Percentiles rank a stretch among this genome's conserved stretches.
phyloP scores from a whole-genome alignment of 148 eudicot species.

The Persicaria tinctoria region DNA sequence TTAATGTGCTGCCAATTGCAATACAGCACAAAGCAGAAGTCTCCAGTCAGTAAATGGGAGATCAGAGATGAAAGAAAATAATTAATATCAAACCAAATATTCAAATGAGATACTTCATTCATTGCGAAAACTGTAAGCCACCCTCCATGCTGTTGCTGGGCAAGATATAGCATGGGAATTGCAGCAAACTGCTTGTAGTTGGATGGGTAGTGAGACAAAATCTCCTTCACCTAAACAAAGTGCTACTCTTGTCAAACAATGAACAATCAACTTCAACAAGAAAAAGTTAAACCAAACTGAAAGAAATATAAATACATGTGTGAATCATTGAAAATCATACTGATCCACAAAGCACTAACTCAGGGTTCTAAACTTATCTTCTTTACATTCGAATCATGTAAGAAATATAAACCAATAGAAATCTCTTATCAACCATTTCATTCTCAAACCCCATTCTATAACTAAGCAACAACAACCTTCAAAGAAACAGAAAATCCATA shows the following conservation, averaged over 20 bases:
- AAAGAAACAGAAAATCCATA: neutral
- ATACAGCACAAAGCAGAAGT: neutral
- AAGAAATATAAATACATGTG: neutral
- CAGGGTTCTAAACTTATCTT: neutral
- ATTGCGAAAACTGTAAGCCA: conserved; percentile 99
- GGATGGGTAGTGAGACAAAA: conserved; percentile 81
- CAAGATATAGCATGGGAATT: conserved; percentile 93
- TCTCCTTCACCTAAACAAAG: conserved; percentile 67
- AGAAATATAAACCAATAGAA: neutral
- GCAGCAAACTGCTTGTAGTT: conserved; percentile 99
- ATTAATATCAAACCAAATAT: neutral
- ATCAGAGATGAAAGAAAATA: neutral
- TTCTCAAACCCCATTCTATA: neutral
- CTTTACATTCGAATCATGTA: neutral
- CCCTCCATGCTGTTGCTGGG: conserved; percentile 97
- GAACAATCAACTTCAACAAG: neutral
- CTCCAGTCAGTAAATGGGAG: neutral
- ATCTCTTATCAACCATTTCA: neutral
- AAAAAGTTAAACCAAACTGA: neutral
- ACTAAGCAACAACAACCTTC: neutral
- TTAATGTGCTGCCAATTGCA: neutral
- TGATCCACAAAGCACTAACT: neutral
- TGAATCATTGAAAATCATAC: neutral
- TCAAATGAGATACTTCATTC: conserved; percentile 65
- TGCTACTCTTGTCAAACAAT: neutral